Conservation (phyloP, 2,329 filamentous ascomycete species). For the Paracamarosporium sp. region DNA sequence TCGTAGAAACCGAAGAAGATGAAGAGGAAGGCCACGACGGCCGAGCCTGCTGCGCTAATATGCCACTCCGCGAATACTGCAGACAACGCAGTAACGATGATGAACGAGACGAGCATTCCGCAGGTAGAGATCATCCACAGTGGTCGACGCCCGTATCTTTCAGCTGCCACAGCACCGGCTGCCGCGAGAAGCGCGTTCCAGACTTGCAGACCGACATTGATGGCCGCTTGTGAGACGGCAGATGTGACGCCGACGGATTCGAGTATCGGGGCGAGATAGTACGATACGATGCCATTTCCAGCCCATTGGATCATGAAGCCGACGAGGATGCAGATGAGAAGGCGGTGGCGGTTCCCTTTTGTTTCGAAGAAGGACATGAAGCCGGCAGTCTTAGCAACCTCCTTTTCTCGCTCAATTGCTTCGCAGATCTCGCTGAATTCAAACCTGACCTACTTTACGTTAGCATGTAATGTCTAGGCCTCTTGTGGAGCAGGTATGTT, state of each 20-base stretch:
- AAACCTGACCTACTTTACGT: slow-evolving; percentile 1
- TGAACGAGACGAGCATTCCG: slow-evolving; percentile 53
- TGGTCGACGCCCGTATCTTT: slow-evolving; percentile 51
- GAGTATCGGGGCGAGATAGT: slow-evolving; percentile 46
- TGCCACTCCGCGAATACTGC: slow-evolving; percentile 24
- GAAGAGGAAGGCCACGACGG: slow-evolving; percentile 21
- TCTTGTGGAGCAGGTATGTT: background rate
- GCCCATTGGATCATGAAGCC: slow-evolving; percentile 47
- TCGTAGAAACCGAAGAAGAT: slow-evolving; percentile 22
- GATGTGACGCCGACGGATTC: slow-evolving; percentile 46
- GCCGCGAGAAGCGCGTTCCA: slow-evolving; percentile 47
- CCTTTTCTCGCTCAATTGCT: slow-evolving; percentile 7
- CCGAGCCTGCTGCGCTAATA: slow-evolving; percentile 3
- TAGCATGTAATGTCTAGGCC: background rate
- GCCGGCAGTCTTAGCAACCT: slow-evolving; percentile 19
- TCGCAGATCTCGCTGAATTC: slow-evolving; percentile 17
- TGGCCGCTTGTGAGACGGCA: slow-evolving; percentile 40
- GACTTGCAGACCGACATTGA: slow-evolving; percentile 48
- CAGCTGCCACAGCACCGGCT: slow-evolving; percentile 47
- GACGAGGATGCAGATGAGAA: slow-evolving; percentile 46
- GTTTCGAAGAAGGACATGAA: slow-evolving; percentile 28
- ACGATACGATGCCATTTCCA: slow-evolving; percentile 48
- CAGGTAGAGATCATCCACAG: slow-evolving; percentile 51
- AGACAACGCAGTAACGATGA: slow-evolving; percentile 50
- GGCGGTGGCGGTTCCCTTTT: slow-evolving; percentile 43